Evolutionary conservation across 2,329 filamentous ascomycete species (phyloP), one percentile per base, ranked within the genome.

Genomic region (Epichloe coenophiala): DNA sequence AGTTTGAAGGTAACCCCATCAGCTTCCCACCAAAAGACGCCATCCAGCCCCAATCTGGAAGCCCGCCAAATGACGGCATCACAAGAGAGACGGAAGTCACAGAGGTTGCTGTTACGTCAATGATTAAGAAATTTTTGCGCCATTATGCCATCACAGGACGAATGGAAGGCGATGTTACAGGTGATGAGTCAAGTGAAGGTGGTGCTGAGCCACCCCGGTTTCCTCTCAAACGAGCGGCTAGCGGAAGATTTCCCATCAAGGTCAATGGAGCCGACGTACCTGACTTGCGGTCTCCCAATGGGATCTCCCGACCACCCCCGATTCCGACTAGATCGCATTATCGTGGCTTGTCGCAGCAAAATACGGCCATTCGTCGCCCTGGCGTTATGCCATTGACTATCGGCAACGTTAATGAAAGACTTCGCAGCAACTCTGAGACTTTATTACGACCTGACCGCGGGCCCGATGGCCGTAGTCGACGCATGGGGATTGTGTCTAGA

Each of bases 1-100:
- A 95, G 65, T 80, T 96, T 37, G 86, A 91, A 52, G 88, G 88
- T 44, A 96, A 96, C 59, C 87, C 87, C 8, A 78, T 96, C 52
- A 78, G 76, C 52, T 91, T 91, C 59, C 89, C 89, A 3, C 84
- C 87, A 15, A 80, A 76, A 58, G 81, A 85, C 56, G 74, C 84
- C 13, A 65, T 88, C 27, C 80, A 83, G 57, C 69, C 78, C 11
- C 75, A 76, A 59, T 71, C 74, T 17, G 68, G 68, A 40, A 80
- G 71, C 46, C 76, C 77, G 17, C 72, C 77, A 2, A 77, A 78
- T 56, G 77, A 80, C 38, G 71, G 71, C 2, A 66, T 70, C 13
- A 57, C 72, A 42, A 60, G 65, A 50, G 83, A 86, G 58, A 78
- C 72, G 51, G 83, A 87, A 58, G 75, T 82, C 33, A 77, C 76